These are phyloP conservation scores for Lactuca sativa DNA, from an alignment of 129 eudicot species.

Conservation along the genomic window DNA sequence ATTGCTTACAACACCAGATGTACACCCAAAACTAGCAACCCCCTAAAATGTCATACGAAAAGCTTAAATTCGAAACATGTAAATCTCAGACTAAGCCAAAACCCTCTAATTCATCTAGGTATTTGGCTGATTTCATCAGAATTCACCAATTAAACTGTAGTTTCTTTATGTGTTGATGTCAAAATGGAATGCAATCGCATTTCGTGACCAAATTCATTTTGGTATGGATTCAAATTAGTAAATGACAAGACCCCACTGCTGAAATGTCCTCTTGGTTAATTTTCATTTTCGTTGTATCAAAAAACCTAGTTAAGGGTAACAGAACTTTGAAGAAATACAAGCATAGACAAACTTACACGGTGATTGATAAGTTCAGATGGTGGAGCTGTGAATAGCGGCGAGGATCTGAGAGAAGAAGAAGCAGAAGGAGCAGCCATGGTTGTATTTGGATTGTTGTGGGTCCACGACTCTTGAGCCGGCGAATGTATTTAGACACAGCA, in stretches of 20 bases:
- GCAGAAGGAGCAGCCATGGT: slow-evolving; percentile 41
- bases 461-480: slow-evolving; percentile 21
- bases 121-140: neutral
- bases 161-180: neutral
- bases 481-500: slow-evolving; percentile 26
- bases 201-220: neutral
- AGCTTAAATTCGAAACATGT: slow-evolving; percentile 31
- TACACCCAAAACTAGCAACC: slow-evolving; percentile 40
- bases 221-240: neutral
- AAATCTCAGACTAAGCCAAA: neutral
- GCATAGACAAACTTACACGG: slow-evolving; percentile 27
- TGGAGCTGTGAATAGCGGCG: slow-evolving; percentile 31
- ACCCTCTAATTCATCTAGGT: neutral
- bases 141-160: neutral
- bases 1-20: slow-evolving; percentile 8
- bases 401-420: slow-evolving; percentile 43
- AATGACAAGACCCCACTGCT: neutral
- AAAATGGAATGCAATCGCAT: neutral
- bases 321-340: neutral
- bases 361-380: slow-evolving; percentile 29
- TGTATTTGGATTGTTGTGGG: slow-evolving; percentile 35
- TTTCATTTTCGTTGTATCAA: neutral
- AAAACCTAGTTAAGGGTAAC: slow-evolving; percentile 8
- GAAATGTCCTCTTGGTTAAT: neutral
- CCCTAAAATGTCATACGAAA: slow-evolving; percentile 23